Evolutionary conservation across 2,329 filamentous ascomycete genomes (phyloP).

Genomic region (Trichophyton rubrum): DNA sequence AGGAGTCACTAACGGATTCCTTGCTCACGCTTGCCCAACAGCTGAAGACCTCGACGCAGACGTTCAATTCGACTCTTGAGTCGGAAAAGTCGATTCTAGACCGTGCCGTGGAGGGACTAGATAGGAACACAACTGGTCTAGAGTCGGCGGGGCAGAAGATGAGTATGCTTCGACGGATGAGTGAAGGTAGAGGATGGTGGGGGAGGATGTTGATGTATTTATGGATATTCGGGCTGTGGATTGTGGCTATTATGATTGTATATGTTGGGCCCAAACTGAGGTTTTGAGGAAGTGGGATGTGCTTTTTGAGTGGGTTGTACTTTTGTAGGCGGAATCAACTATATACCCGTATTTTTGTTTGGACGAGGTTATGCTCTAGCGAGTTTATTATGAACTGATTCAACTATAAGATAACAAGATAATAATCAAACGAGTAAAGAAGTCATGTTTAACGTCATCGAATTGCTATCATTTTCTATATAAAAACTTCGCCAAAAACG

Average conservation of each 20-base stretch:
- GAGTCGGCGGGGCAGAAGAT: conserved; percentile 64
- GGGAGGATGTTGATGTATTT: conserved; percentile 72
- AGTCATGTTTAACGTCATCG: not conserved
- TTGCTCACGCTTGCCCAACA: conserved; percentile 68
- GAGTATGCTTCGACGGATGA: conserved; percentile 64
- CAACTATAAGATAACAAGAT: too few relatives aligned
- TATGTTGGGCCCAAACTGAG: conserved; percentile 79
- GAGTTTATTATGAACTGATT: too few relatives aligned
- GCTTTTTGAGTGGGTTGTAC: not conserved
- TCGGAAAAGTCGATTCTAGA: conserved; percentile 60
- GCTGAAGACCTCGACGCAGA: conserved; percentile 61
- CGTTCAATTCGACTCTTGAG: conserved; percentile 60
- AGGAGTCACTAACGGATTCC: conserved; percentile 68
- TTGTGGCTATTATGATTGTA: conserved; percentile 65
- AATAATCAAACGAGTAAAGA: not conserved
- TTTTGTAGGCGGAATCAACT: not conserved
- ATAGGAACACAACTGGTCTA: conserved; percentile 63
- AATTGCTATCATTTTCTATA: conserved; percentile 11
- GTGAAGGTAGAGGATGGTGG: conserved; percentile 80
- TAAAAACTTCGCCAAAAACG: conserved; percentile 6
- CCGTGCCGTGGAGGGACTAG: conserved; percentile 60
- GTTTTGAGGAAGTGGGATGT: conserved; percentile 43
- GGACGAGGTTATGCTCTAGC: too few relatives aligned
- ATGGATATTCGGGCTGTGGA: conserved; percentile 70
- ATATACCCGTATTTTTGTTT: too few relatives aligned